Base-by-base conservation (phyloP, 108 stramenopile genomes). In the Bacterosira constricta region DNA sequence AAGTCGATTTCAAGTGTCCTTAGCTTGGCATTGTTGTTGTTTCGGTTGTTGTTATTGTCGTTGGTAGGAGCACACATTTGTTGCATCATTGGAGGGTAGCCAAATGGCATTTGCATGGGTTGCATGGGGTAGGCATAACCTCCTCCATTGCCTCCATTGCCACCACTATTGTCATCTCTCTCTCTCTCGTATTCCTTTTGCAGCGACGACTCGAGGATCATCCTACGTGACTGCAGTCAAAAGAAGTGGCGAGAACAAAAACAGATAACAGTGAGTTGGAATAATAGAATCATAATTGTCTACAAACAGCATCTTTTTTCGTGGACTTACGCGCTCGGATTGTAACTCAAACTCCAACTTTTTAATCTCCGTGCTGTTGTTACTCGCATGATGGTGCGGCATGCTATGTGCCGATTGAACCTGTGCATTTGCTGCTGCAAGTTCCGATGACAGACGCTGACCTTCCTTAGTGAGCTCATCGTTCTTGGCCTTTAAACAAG, bases 1-100 rank as follows among this genome's bases (percentile, higher is more conserved):
- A 80, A 53, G 51, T 80, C 71, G 15, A 80, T 67, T 49, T 80
- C 79, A n/a, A 73, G 60, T n/a, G 59, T 32, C 44, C 69, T 72
- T 12, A 66, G 37, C 50, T 63, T 69, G 1, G 34, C 66, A 21
- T 18, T 39, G 2, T 44, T 36, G 21, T 66, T 59, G 8, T 34
- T 44, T 25, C 27, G 29, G 36, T 59, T 66, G 25, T 60, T 52
- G n/a, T n/a, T n/a, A n/a, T n/a, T n/a, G n/a, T n/a, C n/a, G 55
- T 2, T 56, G 32, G 32, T 32, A 37, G 35, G 35, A 49, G 47
- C 47, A 49, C 26, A 49, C 54, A 62, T 62, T 39, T 42, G 61
- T 17, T 25, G 26, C 63, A 44, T 42, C 63, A 66, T 66, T 11
- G 63, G 62, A 23, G 55, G 77, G 36, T 68, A 72, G 31, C 71